A percentile compares a stretch with the other conserved stretches of the same genome.
Evolutionary conservation across 2,329 filamentous ascomycete species (phyloP).

Genomic region (Cercospora brassicicola): DNA sequence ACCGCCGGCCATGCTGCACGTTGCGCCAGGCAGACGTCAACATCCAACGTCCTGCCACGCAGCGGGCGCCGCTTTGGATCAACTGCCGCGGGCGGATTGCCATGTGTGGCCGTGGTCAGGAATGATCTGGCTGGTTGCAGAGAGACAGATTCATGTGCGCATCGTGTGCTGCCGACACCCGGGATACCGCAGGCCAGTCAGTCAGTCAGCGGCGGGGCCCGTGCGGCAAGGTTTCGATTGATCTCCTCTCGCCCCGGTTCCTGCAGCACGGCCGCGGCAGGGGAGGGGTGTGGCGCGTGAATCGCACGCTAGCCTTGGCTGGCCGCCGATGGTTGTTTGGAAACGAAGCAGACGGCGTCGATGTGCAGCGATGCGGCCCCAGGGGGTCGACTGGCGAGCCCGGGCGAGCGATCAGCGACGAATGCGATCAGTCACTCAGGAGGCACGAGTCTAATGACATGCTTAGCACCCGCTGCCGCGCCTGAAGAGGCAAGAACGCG

Average conservation of each 20-base stretch:
- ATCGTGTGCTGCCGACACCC: constrained; percentile 8
- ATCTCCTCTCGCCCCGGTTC: constrained; percentile 3
- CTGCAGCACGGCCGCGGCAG: constrained; percentile 2
- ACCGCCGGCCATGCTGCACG: neutral
- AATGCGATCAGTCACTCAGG: neutral
- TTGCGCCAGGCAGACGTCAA: neutral
- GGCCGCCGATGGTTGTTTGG: neutral
- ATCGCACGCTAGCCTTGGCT: constrained; percentile 8
- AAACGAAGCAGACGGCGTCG: neutral
- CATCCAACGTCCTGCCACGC: neutral
- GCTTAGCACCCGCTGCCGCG: constrained; percentile 8
- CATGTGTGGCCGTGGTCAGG: neutral
- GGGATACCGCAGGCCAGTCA: constrained; percentile 6
- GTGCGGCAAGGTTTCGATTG: constrained; percentile 11
- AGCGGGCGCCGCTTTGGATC: neutral
- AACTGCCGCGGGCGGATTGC: neutral
- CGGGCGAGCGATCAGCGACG: neutral
- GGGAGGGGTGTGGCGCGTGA: constrained; percentile 13
- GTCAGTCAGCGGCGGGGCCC: neutral
- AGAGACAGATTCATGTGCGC: neutral
- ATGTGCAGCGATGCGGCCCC: neutral
- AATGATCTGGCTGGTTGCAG: neutral
- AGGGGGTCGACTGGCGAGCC: neutral
- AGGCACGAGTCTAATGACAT: neutral
- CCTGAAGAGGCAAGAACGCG: neutral